phyloP scores from a whole-genome alignment of 2,329 filamentous ascomycete species.

The Capronia americana region DNA sequence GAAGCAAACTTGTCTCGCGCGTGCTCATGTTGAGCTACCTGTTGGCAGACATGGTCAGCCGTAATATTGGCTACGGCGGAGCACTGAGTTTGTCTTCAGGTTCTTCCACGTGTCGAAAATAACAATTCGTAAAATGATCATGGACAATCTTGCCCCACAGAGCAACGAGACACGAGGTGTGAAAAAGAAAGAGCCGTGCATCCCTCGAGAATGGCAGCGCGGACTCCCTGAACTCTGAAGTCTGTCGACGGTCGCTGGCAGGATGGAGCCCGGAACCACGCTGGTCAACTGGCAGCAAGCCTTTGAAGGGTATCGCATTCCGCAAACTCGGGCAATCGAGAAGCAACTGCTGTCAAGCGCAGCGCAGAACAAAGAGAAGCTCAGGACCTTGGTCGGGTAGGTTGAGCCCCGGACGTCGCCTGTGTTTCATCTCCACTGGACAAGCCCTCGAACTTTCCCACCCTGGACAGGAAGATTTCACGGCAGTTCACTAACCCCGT shows the following conservation, averaged over 20 bases:
- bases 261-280: slow-evolving; percentile 27
- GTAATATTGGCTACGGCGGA: neutral
- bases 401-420: slow-evolving; percentile 30
- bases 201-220: neutral
- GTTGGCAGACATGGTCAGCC: neutral
- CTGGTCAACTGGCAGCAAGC: slow-evolving; percentile 66
- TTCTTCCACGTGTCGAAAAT: neutral
- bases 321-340: slow-evolving; percentile 67
- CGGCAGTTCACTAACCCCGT: slow-evolving; percentile 17
- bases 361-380: slow-evolving; percentile 68
- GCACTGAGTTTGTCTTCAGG: neutral
- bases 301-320: slow-evolving; percentile 67
- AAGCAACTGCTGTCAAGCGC: slow-evolving; percentile 68
- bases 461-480: neutral
- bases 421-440: slow-evolving; percentile 4
- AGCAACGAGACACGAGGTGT: neutral
- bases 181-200: neutral
- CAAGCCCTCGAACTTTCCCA: slow-evolving; percentile 1
- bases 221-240: neutral
- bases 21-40: neutral
- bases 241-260: neutral
- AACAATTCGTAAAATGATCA: neutral
- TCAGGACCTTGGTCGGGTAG: slow-evolving; percentile 70
- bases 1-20: neutral
- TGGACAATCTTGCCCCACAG: neutral